Evolutionary conservation across 768 basidiomycete species (phyloP).

Genomic region (Boletus rubescentipes): DNA sequence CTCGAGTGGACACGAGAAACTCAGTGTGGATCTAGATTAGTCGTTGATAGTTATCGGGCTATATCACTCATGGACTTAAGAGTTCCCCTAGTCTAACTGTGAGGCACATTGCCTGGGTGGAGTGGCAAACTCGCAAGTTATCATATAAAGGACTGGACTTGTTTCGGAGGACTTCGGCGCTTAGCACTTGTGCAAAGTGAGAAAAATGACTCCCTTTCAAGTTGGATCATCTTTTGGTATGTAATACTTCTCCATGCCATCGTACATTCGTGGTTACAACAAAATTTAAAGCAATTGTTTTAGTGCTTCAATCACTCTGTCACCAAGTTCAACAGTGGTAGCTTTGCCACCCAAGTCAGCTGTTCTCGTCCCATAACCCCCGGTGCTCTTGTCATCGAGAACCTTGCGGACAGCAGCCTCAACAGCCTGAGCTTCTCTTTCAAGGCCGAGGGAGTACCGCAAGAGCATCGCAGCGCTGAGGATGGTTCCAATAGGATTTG

Average conservation of each 20-base stretch:
- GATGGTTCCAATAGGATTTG: slow-evolving; percentile 94
- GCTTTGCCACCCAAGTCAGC: slow-evolving; percentile 83
- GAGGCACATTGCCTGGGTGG: no score
- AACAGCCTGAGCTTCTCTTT: slow-evolving; percentile 79
- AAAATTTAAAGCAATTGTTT: slow-evolving; percentile 48
- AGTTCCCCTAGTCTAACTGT: background rate
- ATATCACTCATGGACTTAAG: no score
- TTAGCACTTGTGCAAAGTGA: no score
- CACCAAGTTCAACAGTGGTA: slow-evolving; percentile 78
- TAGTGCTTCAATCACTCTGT: slow-evolving; percentile 74
- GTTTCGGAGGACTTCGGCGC: no score
- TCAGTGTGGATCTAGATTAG: no score
- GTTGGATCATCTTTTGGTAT: background rate
- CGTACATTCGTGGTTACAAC: background rate
- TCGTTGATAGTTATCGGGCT: no score
- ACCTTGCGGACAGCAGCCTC: slow-evolving; percentile 91
- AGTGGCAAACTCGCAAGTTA: no score
- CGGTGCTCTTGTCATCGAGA: slow-evolving; percentile 64
- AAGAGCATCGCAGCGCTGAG: slow-evolving; percentile 92
- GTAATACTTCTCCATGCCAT: background rate
- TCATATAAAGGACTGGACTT: no score
- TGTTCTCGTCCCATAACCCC: slow-evolving; percentile 79
- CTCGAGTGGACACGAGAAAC: no score
- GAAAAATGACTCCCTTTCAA: background rate
- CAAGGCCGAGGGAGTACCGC: slow-evolving; percentile 90